Evolutionary conservation across 2,329 filamentous ascomycete species (phyloP).

Genomic region (Thielaviopsis populi): DNA sequence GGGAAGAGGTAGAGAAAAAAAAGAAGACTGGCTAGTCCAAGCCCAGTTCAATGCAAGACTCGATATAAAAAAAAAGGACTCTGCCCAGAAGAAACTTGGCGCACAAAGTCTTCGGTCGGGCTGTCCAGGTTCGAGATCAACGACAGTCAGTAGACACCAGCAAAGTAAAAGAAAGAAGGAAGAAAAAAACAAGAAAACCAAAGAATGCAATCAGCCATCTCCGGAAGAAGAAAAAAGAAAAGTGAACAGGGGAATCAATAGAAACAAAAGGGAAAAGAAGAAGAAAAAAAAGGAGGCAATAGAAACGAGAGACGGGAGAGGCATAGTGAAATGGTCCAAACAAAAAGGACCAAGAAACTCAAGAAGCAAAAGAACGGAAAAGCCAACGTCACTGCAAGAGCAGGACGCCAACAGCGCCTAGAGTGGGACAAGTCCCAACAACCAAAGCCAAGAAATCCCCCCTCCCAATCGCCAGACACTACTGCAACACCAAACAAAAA

Average conservation of each 20-base stretch:
- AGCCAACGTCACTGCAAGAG: neutral
- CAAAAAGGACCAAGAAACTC: neutral
- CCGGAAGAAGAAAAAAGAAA: neutral
- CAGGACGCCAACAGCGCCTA: neutral
- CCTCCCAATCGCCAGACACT: neutral
- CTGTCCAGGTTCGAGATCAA: neutral
- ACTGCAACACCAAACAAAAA: neutral
- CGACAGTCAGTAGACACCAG: neutral
- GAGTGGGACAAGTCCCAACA: neutral
- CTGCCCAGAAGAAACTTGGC: neutral
- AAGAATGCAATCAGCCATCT: neutral
- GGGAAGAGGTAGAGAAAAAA: neutral
- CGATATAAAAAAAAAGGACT: neutral
- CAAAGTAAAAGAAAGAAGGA: neutral
- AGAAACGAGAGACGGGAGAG: neutral
- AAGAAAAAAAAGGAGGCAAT: neutral
- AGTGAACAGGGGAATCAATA: conserved; percentile 5
- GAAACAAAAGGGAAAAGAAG: neutral
- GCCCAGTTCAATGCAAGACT: neutral
- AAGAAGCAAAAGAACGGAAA: neutral
- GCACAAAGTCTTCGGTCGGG: neutral
- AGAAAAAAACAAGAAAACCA: conserved; percentile 2
- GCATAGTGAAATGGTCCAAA: neutral
- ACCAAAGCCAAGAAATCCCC: neutral
- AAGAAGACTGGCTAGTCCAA: neutral